A percentile compares a stretch with the other conserved stretches of the same genome.
These are phyloP conservation scores for Hymenoscyphus scutula DNA, from an alignment of 2,329 filamentous ascomycete genomes.

Conservation along the genomic window DNA sequence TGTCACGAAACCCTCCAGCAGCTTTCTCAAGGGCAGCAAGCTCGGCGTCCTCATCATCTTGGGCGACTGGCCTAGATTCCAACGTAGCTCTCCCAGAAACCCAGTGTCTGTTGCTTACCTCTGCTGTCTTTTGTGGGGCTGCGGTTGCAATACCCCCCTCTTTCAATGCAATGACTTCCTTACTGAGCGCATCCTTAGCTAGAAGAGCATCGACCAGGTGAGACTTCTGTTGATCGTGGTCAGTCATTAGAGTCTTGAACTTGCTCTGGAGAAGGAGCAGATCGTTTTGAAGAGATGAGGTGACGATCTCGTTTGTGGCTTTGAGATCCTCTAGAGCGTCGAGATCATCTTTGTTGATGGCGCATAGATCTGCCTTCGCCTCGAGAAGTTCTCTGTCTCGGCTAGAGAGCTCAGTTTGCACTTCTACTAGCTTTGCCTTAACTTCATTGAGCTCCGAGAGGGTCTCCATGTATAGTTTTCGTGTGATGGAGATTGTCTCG, in stretches of 20 bases:
- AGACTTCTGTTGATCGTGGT: constrained; percentile 56
- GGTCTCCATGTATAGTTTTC: constrained; percentile 46
- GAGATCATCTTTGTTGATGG: constrained; percentile 52
- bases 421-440: constrained; percentile 46
- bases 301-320: constrained; percentile 57
- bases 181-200: constrained; percentile 58
- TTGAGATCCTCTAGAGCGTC: constrained; percentile 58
- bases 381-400: constrained; percentile 54
- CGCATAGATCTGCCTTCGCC: constrained; percentile 52
- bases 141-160: constrained; percentile 13
- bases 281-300: constrained; percentile 56
- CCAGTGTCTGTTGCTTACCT: constrained; percentile 46
- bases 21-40: not conserved
- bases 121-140: constrained; percentile 46
- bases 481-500: constrained; percentile 51
- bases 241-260: constrained; percentile 47
- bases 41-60: not conserved
- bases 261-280: constrained; percentile 54
- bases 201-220: constrained; percentile 60
- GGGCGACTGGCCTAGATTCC: not conserved
- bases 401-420: constrained; percentile 47
- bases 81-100: constrained; percentile 9
- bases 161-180: constrained; percentile 42
- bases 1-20: not conserved
- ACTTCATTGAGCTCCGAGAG: constrained; percentile 48